A percentile compares a stretch with the other conserved stretches of the same genome.
Evolutionary conservation across 208 protist genomes (phyloP).

Genomic region (Leishmania gerbilli): DNA sequence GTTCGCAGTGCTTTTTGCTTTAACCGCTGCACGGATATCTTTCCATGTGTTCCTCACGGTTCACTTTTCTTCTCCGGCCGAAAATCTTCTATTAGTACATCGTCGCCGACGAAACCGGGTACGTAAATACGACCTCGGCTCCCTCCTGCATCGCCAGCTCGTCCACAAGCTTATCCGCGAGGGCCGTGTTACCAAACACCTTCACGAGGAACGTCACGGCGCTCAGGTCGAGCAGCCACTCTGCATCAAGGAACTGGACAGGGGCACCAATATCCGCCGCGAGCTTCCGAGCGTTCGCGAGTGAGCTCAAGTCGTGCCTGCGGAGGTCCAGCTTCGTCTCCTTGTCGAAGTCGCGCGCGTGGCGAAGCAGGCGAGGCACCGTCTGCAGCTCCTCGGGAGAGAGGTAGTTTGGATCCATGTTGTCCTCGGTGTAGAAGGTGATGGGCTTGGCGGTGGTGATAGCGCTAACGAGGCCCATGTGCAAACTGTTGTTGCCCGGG

Average conservation of each 20-base stretch:
- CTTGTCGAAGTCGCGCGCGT: constrained; percentile 78
- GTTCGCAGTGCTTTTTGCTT: not conserved
- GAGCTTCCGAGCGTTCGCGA: constrained; percentile 56
- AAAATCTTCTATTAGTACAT: constrained; percentile 6
- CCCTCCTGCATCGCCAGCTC: constrained; percentile 69
- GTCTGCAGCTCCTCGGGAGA: constrained; percentile 51
- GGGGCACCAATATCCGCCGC: constrained; percentile 52
- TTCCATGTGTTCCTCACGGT: not conserved
- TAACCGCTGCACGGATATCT: not conserved
- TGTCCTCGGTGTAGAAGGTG: constrained; percentile 71
- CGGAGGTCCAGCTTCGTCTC: constrained; percentile 78
- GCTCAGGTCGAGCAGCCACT: constrained; percentile 85
- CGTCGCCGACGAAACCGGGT: constrained; percentile 38
- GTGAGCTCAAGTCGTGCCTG: constrained; percentile 60
- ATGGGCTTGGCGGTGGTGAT: constrained; percentile 72
- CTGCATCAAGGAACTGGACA: constrained; percentile 74
- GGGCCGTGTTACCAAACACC: constrained; percentile 51
- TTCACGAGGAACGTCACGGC: constrained; percentile 85
- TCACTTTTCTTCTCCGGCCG: not conserved
- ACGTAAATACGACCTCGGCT: constrained; percentile 87
- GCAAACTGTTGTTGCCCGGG: constrained; percentile 53
- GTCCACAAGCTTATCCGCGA: constrained; percentile 71
- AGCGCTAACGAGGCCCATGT: constrained; percentile 79
- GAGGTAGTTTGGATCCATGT: constrained; percentile 64
- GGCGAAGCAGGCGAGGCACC: constrained; percentile 74